phyloP scores from a whole-genome alignment of 164 flowering plant genomes.

The Tinospora cordifolia region DNA sequence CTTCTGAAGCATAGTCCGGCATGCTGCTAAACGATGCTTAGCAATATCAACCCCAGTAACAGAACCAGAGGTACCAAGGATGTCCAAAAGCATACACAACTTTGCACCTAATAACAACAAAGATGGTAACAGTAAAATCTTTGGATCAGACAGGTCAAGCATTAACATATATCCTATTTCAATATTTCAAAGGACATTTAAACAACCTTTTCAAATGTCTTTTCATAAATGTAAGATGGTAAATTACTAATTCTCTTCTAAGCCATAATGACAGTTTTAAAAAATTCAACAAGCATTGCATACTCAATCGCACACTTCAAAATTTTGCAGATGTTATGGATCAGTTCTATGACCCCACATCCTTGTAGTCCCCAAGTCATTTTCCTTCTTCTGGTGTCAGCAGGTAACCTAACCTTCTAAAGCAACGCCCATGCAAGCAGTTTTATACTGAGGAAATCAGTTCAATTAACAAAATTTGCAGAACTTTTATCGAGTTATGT shows the following conservation, averaged over 20 bases:
- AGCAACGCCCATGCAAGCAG: background rate
- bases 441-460: background rate
- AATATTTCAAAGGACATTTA: no score
- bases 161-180: background rate
- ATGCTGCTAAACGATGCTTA: conserved; percentile 83
- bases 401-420: background rate
- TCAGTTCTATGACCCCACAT: background rate
- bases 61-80: conserved; percentile 77
- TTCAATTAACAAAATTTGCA: no score
- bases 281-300: background rate
- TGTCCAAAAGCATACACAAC: conserved; percentile 79
- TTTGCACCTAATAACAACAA: conserved; percentile 65
- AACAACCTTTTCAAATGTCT: no score
- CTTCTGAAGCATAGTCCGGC: conserved; percentile 82
- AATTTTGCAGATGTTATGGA: background rate
- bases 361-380: background rate
- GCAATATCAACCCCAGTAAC: conserved; percentile 91
- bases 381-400: background rate
- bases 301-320: background rate
- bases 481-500: no score
- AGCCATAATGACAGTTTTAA: background rate
- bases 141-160: background rate
- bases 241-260: no score
- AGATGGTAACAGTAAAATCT: conserved; percentile 1
- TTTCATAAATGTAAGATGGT: no score